Base-by-base conservation (phyloP, 371 early-diverging fungal species). In the Dichotomocladium elegans region DNA sequence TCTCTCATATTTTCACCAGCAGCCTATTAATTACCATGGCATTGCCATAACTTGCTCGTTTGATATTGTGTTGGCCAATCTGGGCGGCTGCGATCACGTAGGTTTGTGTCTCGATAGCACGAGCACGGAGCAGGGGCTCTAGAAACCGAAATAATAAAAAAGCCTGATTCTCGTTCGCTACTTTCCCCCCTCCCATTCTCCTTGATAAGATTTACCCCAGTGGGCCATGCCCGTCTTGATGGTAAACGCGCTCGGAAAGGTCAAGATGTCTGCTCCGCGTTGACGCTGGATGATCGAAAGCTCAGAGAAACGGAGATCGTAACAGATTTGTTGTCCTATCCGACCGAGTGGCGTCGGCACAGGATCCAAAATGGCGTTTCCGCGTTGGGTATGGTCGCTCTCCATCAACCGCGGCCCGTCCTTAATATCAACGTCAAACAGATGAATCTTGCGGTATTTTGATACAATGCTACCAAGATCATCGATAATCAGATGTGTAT, bases 211-310 rank as follows among this genome's bases (percentile, higher is more conserved):
- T 51, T 60, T 79, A 85, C 83, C 85, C 94, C 94, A 93, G 64
- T 93, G 94, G 17, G 92, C 89, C 48, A 74, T 70, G 2, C 94
- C 94, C 2, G 94, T 94, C 43, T 78, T 74, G 45, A 87, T 55
- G 0, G 94, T 92, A 60, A 94, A 94, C 1, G 91, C 94, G n/a
- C 90, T 87, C 15, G 94, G 93, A 58, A 78, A 94, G 11, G 90
- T 80, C 21, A 94, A 58, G 14, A 90, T 68, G 41, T 92, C 80
- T 4, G 91, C 89, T 0, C 90, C 90, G 15, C 67, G 66, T 26
- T 55, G 58, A 8, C 89, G 69, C 37, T 90, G 77, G 1, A 59
- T 58, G 40, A 80, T 61, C 0, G 89, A 74, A 47, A 86, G 33
- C 51, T 92, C 90, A 0, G 93, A 81, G 63, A 92, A 94, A 19